Conservation (phyloP, 2,329 filamentous ascomycete species). For the Metarhizium rileyi region DNA sequence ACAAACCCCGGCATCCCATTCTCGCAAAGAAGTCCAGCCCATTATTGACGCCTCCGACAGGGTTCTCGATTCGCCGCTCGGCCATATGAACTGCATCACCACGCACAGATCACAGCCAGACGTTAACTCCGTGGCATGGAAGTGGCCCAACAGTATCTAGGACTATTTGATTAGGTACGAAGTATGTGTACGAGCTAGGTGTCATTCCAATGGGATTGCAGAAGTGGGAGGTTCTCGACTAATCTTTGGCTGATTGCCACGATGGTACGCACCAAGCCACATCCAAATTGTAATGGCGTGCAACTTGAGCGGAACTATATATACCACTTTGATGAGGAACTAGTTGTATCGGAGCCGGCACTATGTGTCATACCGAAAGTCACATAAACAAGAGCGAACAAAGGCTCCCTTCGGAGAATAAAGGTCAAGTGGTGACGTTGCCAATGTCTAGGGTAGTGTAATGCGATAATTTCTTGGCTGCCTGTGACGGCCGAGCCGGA, state of each 20-base stretch:
- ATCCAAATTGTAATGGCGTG: background rate
- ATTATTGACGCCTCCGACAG: background rate
- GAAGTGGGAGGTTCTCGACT: too few relatives aligned
- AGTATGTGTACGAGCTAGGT: background rate
- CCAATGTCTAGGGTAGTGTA: background rate
- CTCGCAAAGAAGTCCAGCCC: background rate
- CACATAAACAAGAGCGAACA: too few relatives aligned
- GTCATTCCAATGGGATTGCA: background rate
- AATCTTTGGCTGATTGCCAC: background rate
- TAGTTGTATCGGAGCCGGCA: too few relatives aligned
- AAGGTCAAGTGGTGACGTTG: background rate
- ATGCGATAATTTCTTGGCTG: too few relatives aligned
- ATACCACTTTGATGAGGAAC: too few relatives aligned
- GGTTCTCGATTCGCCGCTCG: background rate
- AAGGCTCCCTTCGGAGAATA: too few relatives aligned
- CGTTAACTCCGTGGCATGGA: background rate
- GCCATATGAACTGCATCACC: background rate
- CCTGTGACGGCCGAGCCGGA: too few relatives aligned
- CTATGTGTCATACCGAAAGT: too few relatives aligned
- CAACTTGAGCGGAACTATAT: background rate
- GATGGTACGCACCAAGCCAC: background rate
- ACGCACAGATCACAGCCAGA: background rate
- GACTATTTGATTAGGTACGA: background rate
- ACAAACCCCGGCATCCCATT: background rate
- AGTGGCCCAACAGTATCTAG: background rate